These are phyloP conservation scores for Phlyctochytrium bullatum DNA, from an alignment of 192 early-diverging fungal species.

Conservation along the genomic window DNA sequence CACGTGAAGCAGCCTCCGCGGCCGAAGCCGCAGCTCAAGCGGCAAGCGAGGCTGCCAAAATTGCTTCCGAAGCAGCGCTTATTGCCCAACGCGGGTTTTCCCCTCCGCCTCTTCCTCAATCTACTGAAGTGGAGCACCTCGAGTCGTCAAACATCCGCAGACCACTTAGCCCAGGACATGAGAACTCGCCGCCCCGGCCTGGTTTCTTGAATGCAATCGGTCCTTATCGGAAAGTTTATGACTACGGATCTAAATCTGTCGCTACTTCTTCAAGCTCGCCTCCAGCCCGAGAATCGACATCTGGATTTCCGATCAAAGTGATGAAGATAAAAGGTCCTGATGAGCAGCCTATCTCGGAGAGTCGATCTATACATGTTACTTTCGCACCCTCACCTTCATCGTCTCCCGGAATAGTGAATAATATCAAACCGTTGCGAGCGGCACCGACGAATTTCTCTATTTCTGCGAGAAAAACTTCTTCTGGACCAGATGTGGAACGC, in stretches of 20 bases:
- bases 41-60: background rate
- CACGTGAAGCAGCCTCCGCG: background rate
- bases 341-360: constrained; percentile 7
- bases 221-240: constrained; percentile 43
- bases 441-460: too few relatives aligned
- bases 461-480: too few relatives aligned
- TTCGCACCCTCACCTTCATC: background rate
- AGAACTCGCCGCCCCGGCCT: constrained; percentile 1
- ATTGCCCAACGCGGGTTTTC: constrained; percentile 11
- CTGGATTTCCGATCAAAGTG: constrained; percentile 8
- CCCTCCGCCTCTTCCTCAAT: constrained; percentile 6
- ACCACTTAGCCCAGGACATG: background rate
- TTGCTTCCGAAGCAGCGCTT: constrained; percentile 20
- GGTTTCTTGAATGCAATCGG: constrained; percentile 29
- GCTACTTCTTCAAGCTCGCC: too few relatives aligned
- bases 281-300: constrained; percentile 5
- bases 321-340: constrained; percentile 8
- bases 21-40: background rate
- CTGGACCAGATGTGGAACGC: constrained; percentile 31
- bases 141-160: background rate
- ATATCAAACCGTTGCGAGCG: too few relatives aligned
- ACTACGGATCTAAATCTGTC: constrained; percentile 31
- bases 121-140: background rate
- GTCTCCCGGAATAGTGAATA: too few relatives aligned
- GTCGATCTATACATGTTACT: constrained; percentile 6